Evolutionary conservation across 352 stramenopile species (phyloP).

Genomic region (Halophytophthora polymorphica): DNA sequence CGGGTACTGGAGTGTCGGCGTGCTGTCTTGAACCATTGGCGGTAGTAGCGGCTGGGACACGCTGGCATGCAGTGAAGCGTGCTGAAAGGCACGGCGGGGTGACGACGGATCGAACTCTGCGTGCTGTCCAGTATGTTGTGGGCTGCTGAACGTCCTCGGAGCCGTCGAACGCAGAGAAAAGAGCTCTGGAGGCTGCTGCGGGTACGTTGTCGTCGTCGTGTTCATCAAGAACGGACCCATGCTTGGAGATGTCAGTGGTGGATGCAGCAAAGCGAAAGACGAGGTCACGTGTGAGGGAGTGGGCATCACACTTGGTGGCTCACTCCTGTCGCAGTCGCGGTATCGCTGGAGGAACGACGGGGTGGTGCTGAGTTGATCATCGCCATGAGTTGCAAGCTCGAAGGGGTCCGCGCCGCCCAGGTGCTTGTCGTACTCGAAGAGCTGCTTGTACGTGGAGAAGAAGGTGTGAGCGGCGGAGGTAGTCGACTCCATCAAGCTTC

Average conservation of each 20-base stretch:
- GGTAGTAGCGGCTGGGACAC: not conserved
- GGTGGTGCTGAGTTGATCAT: slow-evolving; percentile 3
- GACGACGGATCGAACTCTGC: not conserved
- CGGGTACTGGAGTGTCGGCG: slow-evolving; percentile 1
- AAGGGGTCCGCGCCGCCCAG: slow-evolving; percentile 28
- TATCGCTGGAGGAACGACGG: slow-evolving; percentile 55
- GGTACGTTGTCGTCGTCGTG: not conserved
- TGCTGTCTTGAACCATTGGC: not conserved
- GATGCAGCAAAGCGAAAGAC: slow-evolving; percentile 14
- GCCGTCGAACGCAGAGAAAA: slow-evolving; percentile 17
- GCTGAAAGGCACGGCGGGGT: slow-evolving; percentile 3
- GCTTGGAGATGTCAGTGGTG: not conserved
- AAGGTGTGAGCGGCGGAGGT: slow-evolving; percentile 29
- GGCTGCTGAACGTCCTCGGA: slow-evolving; percentile 5
- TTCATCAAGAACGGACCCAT: slow-evolving; percentile 1
- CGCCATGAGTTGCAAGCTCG: not conserved
- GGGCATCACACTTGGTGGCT: no score
- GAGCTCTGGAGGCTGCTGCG: slow-evolving; percentile 4
- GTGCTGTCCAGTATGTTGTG: not conserved
- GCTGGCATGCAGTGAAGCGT: slow-evolving; percentile 1
- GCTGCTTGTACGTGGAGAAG: slow-evolving; percentile 53
- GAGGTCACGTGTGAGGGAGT: slow-evolving; percentile 2
- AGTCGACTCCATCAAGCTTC: slow-evolving; percentile 9
- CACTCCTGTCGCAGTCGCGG: slow-evolving; percentile 29
- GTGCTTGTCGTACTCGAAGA: slow-evolving; percentile 69